Percentiles rank a stretch among this genome's conserved stretches.
Evolutionary conservation across 371 early-diverging fungal species (phyloP).

Genomic region (Chytridiales sp.): DNA sequence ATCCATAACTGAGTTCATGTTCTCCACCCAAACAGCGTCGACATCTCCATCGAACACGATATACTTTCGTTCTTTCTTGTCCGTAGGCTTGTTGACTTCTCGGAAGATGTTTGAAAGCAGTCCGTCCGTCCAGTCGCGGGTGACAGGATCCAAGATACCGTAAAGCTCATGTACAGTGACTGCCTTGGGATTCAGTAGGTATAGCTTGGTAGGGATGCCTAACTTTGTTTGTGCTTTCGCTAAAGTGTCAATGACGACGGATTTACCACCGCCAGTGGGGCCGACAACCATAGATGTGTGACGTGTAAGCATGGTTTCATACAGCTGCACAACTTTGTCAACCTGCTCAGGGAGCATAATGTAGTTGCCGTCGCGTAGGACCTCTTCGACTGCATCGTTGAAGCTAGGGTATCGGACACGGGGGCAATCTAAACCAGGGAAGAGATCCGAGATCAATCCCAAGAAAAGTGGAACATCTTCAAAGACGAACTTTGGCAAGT

Average conservation of each 20-base stretch:
- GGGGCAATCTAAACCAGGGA: conserved; percentile 62
- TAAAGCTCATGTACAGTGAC: conserved; percentile 60
- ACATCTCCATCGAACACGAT: conserved; percentile 67
- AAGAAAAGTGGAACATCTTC: conserved; percentile 61
- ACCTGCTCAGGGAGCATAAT: conserved; percentile 56
- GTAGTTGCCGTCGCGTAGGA: conserved; percentile 46
- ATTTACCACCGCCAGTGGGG: conserved; percentile 60
- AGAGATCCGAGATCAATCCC: conserved; percentile 57
- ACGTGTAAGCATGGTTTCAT: conserved; percentile 62
- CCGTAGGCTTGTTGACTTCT: conserved; percentile 58
- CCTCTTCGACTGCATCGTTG: conserved; percentile 59
- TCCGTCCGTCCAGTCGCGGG: conserved; percentile 67
- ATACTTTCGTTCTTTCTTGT: conserved; percentile 60
- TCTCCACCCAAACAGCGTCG: conserved; percentile 67
- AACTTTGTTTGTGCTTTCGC: conserved; percentile 58
- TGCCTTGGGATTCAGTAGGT: conserved; percentile 60
- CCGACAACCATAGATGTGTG: conserved; percentile 64
- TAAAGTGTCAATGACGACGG: conserved; percentile 57
- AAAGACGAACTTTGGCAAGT: conserved; percentile 63
- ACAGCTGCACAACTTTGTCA: conserved; percentile 62
- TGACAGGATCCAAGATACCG: conserved; percentile 55
- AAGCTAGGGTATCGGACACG: conserved; percentile 58
- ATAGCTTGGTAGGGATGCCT: conserved; percentile 52
- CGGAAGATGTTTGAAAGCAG: conserved; percentile 62
- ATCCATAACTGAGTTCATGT: conserved; percentile 70